Evolutionary conservation across 331 rosid species (phyloP).

Genomic region (Pyrus hybrid): DNA sequence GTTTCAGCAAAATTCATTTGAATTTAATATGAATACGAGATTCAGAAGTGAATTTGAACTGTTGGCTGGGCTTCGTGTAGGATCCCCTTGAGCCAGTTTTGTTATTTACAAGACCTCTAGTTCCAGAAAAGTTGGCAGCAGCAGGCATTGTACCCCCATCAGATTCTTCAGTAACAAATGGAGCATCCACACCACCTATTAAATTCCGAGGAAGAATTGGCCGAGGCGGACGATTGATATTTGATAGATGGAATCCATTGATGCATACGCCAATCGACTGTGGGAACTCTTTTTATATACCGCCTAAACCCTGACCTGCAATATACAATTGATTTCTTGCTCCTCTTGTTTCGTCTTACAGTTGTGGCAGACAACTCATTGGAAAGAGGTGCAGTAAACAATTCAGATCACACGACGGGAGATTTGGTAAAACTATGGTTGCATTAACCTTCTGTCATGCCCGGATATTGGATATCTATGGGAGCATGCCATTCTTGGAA

Average conservation of each 20-base stretch:
- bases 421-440: background rate
- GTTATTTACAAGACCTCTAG: slow-evolving; percentile 69
- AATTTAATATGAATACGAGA: background rate
- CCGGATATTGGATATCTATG: background rate
- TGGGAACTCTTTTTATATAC: slow-evolving; percentile 62
- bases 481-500: background rate
- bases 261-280: slow-evolving; percentile 70
- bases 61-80: slow-evolving; percentile 40
- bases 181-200: slow-evolving; percentile 36
- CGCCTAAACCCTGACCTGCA: slow-evolving; percentile 58
- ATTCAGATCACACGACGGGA: background rate
- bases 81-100: slow-evolving; percentile 90
- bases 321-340: slow-evolving; percentile 44
- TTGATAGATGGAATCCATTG: slow-evolving; percentile 80
- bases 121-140: slow-evolving; percentile 78
- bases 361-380: background rate
- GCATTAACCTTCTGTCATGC: background rate
- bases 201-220: slow-evolving; percentile 78
- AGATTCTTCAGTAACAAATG: slow-evolving; percentile 39
- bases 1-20: background rate
- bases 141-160: slow-evolving; percentile 68
- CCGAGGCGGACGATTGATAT: slow-evolving; percentile 86
- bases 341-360: background rate
- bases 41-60: slow-evolving; percentile 5
- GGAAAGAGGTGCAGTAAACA: background rate